Evolutionary conservation across 768 basidiomycete species (phyloP).

Genomic region (Phanerochaete sordida): DNA sequence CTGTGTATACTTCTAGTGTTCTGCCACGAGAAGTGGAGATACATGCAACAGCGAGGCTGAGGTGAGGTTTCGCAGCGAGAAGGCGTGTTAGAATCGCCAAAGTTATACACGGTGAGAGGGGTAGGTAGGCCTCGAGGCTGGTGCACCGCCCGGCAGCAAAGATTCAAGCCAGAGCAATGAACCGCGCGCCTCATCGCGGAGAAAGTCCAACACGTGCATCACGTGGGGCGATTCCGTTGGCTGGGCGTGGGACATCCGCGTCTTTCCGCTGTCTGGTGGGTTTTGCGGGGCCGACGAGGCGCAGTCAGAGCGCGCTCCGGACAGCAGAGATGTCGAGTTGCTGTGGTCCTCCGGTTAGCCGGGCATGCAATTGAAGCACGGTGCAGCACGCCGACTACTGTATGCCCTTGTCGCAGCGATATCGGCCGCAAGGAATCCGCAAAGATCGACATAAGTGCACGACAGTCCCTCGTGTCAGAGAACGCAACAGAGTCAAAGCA

Average conservation of each 20-base stretch:
- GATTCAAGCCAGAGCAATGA: neutral
- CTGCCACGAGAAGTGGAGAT: neutral
- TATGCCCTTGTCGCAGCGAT: too few relatives aligned
- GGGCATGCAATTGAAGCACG: too few relatives aligned
- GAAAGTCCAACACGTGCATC: slow-evolving; percentile 10
- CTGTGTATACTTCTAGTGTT: slow-evolving; percentile 4
- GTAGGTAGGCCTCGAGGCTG: slow-evolving; percentile 9
- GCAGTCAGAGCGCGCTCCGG: too few relatives aligned
- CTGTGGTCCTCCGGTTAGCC: too few relatives aligned
- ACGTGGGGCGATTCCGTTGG: neutral
- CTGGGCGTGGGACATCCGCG: neutral
- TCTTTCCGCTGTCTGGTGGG: too few relatives aligned
- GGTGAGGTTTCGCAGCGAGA: slow-evolving; percentile 4
- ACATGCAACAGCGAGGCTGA: slow-evolving; percentile 11
- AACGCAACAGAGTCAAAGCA: too few relatives aligned
- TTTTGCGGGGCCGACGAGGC: too few relatives aligned
- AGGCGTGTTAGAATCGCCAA: neutral
- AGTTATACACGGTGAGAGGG: neutral
- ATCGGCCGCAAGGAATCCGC: too few relatives aligned
- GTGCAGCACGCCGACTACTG: too few relatives aligned
- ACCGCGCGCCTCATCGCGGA: neutral
- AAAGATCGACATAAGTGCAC: too few relatives aligned
- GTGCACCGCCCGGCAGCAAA: slow-evolving; percentile 1
- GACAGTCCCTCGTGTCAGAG: too few relatives aligned
- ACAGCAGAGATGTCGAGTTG: too few relatives aligned